Percentiles rank a stretch among this genome's conserved stretches.
Evolutionary conservation across 371 early-diverging fungal species (phyloP).

Genomic region (Lichtheimia corymbifera): DNA sequence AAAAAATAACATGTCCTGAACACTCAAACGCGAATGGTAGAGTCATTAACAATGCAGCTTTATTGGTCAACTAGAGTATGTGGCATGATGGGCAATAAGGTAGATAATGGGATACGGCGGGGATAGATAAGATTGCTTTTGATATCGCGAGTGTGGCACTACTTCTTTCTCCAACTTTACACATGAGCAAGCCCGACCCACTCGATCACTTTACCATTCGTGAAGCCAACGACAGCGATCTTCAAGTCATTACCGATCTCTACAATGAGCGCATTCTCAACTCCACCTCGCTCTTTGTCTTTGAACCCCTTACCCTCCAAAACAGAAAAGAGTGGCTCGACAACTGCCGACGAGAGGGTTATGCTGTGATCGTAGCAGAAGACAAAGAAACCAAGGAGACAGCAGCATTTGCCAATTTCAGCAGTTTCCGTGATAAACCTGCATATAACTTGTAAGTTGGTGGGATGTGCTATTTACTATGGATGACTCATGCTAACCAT

Average conservation of each 20-base stretch:
- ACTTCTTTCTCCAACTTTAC: slow-evolving; percentile 2
- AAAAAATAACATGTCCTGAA: too few species aligned
- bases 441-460: slow-evolving; percentile 37
- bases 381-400: slow-evolving; percentile 34
- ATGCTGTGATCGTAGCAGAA: slow-evolving; percentile 47
- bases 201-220: slow-evolving; percentile 35
- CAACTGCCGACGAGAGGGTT: slow-evolving; percentile 31
- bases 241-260: slow-evolving; percentile 39
- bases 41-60: too few species aligned
- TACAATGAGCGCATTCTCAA: slow-evolving; percentile 53
- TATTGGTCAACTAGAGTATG: too few species aligned
- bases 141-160: neutral
- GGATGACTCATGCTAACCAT: neutral
- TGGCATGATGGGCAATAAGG: too few species aligned
- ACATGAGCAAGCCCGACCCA: slow-evolving; percentile 16
- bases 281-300: slow-evolving; percentile 49
- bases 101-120: too few species aligned
- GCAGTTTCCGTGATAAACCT: slow-evolving; percentile 38
- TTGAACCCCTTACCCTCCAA: slow-evolving; percentile 39
- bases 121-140: neutral
- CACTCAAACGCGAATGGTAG: too few species aligned
- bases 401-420: slow-evolving; percentile 37
- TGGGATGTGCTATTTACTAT: neutral
- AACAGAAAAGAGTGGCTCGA: slow-evolving; percentile 40
- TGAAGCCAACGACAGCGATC: slow-evolving; percentile 34